phyloP scores from a whole-genome alignment of 1,284 basidiomycete species.

The Ceratobasidium sp. region DNA sequence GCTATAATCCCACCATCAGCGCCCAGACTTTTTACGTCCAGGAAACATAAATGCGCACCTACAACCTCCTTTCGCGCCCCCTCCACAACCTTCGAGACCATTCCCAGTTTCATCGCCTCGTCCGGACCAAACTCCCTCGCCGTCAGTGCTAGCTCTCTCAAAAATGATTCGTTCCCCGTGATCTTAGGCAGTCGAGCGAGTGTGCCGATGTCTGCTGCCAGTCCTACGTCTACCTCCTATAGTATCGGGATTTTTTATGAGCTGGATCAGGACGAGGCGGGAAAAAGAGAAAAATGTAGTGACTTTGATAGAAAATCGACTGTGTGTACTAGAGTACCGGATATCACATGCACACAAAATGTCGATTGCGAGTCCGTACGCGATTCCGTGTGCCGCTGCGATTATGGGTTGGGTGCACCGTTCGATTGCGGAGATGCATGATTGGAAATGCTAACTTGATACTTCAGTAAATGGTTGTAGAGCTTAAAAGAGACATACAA shows the following conservation, averaged over 20 bases:
- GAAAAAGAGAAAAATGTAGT: background rate
- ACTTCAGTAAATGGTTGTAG: background rate
- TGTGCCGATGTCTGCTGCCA: conserved; percentile 93
- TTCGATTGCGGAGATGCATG: conserved; percentile 78
- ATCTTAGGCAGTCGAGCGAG: conserved; percentile 89
- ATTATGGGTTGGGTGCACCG: conserved; percentile 88
- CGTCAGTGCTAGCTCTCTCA: conserved; percentile 85
- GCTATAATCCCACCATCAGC: conserved; percentile 62
- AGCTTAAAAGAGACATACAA: conserved; percentile 56
- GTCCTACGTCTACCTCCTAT: conserved; percentile 90
- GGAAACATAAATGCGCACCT: conserved; percentile 51
- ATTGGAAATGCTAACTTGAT: conserved; percentile 71
- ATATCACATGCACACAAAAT: conserved; percentile 87
- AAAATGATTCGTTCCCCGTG: conserved; percentile 82
- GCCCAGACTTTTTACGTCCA: background rate
- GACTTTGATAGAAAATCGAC: conserved; percentile 84
- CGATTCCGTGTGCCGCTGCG: conserved; percentile 82
- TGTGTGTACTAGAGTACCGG: conserved; percentile 76
- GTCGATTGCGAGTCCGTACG: conserved; percentile 83
- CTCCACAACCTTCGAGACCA: conserved; percentile 81
- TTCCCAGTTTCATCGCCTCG: conserved; percentile 81
- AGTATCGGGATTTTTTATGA: background rate
- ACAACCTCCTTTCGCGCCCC: conserved; percentile 72
- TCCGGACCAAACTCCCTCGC: conserved; percentile 77
- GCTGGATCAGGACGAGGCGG: background rate